A percentile compares a stretch with the other conserved stretches of the same genome.
These are phyloP conservation scores for Chytriomyces sp. DNA, from an alignment of 192 early-diverging fungal genomes.

Conservation along the genomic window DNA sequence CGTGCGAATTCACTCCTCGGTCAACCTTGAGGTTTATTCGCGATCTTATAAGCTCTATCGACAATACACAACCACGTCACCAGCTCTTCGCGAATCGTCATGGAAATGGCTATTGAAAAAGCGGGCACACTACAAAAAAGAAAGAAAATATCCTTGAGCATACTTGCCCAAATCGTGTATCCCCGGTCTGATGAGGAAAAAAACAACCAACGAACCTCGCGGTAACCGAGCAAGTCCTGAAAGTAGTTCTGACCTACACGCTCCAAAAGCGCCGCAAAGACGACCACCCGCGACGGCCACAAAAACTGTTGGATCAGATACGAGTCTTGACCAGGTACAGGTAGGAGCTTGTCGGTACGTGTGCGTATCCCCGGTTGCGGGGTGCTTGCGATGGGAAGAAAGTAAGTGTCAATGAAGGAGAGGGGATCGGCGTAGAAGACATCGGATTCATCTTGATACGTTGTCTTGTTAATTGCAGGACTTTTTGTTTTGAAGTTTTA, in stretches of 20 bases:
- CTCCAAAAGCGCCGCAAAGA: constrained; percentile 69
- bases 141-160: constrained; percentile 49
- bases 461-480: constrained; percentile 14
- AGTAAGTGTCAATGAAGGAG: constrained; percentile 54
- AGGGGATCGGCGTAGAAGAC: constrained; percentile 75
- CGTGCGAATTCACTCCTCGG: no score
- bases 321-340: constrained; percentile 29
- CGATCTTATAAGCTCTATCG: neutral
- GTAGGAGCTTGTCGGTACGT: neutral
- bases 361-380: neutral
- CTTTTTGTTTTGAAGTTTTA: no score
- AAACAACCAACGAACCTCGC: no score
- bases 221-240: no score
- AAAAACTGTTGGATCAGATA: constrained; percentile 36
- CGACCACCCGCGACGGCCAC: constrained; percentile 76
- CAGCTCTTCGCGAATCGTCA: constrained; percentile 74
- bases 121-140: constrained; percentile 59
- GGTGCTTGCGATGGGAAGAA: constrained; percentile 10
- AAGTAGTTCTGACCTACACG: constrained; percentile 3
- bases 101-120: constrained; percentile 94
- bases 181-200: neutral
- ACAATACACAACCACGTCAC: constrained; percentile 83
- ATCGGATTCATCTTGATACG: constrained; percentile 74
- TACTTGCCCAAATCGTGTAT: constrained; percentile 44
- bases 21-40: no score